phyloP scores from a whole-genome alignment of 331 rosid genomes.

The Quercus phellos region DNA sequence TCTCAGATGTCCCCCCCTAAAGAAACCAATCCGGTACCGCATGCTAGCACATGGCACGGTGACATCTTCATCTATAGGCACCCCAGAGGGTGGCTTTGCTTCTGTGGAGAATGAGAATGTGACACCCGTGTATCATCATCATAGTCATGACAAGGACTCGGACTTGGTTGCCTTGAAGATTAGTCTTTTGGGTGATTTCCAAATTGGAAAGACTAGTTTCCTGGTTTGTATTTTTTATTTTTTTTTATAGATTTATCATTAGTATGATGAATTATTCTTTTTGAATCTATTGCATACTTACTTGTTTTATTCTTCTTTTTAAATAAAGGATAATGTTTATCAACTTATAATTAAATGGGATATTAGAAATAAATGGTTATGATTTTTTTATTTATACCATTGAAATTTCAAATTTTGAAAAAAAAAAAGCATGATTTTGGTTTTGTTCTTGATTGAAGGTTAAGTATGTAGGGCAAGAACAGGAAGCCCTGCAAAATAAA shows the following conservation, averaged over 20 bases:
- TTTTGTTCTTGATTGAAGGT: conserved; percentile 36
- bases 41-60: conserved; percentile 33
- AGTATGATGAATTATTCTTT: not conserved
- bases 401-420: not conserved
- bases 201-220: conserved; percentile 89
- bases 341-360: too few relatives aligned
- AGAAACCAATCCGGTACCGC: conserved; percentile 43
- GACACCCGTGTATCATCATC: not conserved
- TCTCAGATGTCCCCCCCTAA: conserved; percentile 49
- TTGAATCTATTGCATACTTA: not conserved
- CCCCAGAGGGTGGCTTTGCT: not conserved
- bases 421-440: not conserved
- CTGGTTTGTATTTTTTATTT: conserved; percentile 34
- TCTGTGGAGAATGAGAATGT: not conserved
- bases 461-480: conserved; percentile 65
- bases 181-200: conserved; percentile 73
- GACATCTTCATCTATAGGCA: conserved; percentile 13
- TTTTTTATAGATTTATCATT: not conserved
- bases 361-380: too few relatives aligned
- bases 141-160: conserved; percentile 36
- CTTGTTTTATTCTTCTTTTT: not conserved
- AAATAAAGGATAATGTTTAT: too few relatives aligned
- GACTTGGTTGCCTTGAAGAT: conserved; percentile 87
- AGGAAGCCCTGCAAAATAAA: conserved; percentile 22
- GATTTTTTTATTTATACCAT: not conserved